Base-by-base conservation (phyloP, 495 filamentous ascomycete genomes). In the Lindgomyces ingoldianus region DNA sequence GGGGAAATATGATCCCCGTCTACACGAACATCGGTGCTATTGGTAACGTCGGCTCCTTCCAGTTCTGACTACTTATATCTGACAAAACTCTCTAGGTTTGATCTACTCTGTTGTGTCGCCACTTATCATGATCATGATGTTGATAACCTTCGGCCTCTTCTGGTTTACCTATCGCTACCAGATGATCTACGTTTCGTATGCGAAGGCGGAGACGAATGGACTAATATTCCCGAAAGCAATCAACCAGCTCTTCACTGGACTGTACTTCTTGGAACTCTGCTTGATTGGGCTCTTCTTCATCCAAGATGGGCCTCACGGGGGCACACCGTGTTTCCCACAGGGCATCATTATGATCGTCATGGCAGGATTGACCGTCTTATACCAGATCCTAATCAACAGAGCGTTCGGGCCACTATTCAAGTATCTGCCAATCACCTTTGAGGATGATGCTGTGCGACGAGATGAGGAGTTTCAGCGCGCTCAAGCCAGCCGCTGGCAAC, bases 141-240 rank as follows among this genome's bases (percentile, higher is more conserved):
- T 96, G 70, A 85, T 96, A 73, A 98, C 93, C 0, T 98, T 98
- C 77, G 84, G 86, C 62, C 80, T 98, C 2, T 91, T 98, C 73
- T 98, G 93, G 93, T 85, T 96, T 57, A 93, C 92, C 3, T 91
- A 98, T 75, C 89, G 93, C 22, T 98, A 98, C 76, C 94, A 93
- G 72, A 96, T 94, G 74, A 85, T 98, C 45, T 98, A 97, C 71
- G 92, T 98, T 57, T 93, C 89, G 42, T 93, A 93, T 50, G 96
- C 96, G 74, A 83, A 84, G 45, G 88, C 88, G 68, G 94, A 98
- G 74, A 98, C 94, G 0, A 95, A 94, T 56, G 94, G 94, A 27
- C 81, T 98, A 29, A 83, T 98, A 22, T 98, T 95, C 70, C 95
- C 95, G 2, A 86, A 84, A 18, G 95, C 94, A 6, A 89, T 98